Conservation (phyloP, 2,329 filamentous ascomycete genomes). For the Aaosphaeria pasadenensis region DNA sequence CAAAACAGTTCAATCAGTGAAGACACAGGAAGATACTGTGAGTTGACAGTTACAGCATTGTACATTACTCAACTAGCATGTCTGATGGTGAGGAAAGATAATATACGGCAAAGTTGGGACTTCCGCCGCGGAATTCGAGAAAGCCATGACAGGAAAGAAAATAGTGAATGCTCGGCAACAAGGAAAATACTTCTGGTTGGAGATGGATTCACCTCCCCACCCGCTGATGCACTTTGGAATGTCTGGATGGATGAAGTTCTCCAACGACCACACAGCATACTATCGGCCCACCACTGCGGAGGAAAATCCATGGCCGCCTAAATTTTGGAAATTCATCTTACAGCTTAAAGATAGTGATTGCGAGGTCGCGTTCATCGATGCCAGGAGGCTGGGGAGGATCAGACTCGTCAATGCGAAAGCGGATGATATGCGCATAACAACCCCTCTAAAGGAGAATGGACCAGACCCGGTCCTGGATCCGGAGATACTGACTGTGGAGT, state of each 20-base stretch:
- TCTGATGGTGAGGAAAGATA: conserved; percentile 42
- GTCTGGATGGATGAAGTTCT: conserved; percentile 82
- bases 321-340: conserved; percentile 82
- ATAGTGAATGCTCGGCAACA: conserved; percentile 73
- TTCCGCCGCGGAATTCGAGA: conserved; percentile 69
- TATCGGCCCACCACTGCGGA: conserved; percentile 64
- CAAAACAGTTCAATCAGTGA: conserved; percentile 69
- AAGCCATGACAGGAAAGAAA: conserved; percentile 71
- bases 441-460: conserved; percentile 85
- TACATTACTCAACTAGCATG: background rate
- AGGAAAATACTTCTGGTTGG: conserved; percentile 96
- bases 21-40: conserved; percentile 68
- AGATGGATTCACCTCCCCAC: conserved; percentile 75
- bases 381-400: conserved; percentile 74
- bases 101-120: conserved; percentile 91
- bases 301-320: conserved; percentile 77
- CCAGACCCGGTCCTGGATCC: conserved; percentile 87
- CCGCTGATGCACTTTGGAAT: conserved; percentile 82
- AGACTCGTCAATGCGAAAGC: conserved; percentile 78
- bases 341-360: conserved; percentile 64
- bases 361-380: conserved; percentile 77
- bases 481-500: conserved; percentile 72
- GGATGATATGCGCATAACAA: conserved; percentile 69
- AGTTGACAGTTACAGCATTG: background rate
- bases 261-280: conserved; percentile 72